phyloP scores from a whole-genome alignment of 345 rosid genomes.

The Durio zibethinus region DNA sequence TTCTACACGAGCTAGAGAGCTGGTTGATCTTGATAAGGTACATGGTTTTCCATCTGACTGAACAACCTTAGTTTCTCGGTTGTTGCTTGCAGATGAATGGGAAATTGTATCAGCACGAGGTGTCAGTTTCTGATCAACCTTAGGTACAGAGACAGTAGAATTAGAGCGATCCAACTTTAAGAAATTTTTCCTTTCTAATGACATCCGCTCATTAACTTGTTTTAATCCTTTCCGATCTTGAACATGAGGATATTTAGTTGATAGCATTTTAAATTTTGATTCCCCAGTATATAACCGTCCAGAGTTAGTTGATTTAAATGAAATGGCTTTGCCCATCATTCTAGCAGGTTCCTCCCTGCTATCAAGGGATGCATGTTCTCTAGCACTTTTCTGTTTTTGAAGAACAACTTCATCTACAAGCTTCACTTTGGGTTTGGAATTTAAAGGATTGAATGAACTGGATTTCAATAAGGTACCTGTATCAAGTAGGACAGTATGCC shows the following conservation, averaged over 20 bases:
- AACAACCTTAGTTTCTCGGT: conserved; percentile 48
- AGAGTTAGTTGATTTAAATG: conserved; percentile 54
- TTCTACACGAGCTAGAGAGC: conserved; percentile 46
- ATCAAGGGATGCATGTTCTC: conserved; percentile 46
- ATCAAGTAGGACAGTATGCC: conserved; percentile 16
- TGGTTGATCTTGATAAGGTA: conserved; percentile 49
- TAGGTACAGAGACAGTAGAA: conserved; percentile 37
- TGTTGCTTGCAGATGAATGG: conserved; percentile 40
- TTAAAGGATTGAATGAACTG: conserved; percentile 58
- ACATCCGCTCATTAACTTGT: conserved; percentile 49
- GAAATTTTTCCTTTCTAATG: conserved; percentile 43
- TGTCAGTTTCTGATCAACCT: conserved; percentile 55
- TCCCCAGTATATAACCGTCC: conserved; percentile 48
- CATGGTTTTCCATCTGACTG: conserved; percentile 60
- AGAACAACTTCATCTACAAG: conserved; percentile 55
- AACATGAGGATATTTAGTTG: conserved; percentile 45
- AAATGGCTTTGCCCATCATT: conserved; percentile 60
- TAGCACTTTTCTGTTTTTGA: conserved; percentile 51
- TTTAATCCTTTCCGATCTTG: conserved; percentile 59
- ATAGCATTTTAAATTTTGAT: conserved; percentile 49
- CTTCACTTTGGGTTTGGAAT: conserved; percentile 62
- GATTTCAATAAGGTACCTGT: conserved; percentile 73
- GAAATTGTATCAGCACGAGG: conserved; percentile 44
- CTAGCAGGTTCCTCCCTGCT: conserved; percentile 50
- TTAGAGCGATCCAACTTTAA: conserved; percentile 38